These are phyloP conservation scores for Candida gigantensis DNA, from an alignment of 1,139 yeast genomes.

Conservation along the genomic window DNA sequence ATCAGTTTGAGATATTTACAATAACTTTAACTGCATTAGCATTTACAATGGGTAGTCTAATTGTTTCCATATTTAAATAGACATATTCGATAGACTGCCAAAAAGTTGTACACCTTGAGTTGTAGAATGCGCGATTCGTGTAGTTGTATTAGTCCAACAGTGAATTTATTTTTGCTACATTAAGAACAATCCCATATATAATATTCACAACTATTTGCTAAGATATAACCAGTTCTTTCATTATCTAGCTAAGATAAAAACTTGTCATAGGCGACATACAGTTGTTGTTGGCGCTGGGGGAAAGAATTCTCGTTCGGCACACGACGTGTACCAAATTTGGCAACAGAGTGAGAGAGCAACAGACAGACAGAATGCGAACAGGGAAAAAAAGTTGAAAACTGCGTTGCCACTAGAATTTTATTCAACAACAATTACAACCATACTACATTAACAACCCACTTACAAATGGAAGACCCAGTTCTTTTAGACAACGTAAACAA, in stretches of 20 bases:
- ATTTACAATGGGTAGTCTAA: constrained; percentile 24
- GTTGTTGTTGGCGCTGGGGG: too few species aligned
- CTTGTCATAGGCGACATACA: too few species aligned
- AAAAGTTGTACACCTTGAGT: too few species aligned
- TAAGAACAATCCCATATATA: too few species aligned
- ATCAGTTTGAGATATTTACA: constrained; percentile 25
- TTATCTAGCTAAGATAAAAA: too few species aligned
- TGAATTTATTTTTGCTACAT: too few species aligned
- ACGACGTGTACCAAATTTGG: too few species aligned
- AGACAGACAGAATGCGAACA: not conserved
- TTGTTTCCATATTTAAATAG: constrained; percentile 17
- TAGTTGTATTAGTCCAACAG: too few species aligned
- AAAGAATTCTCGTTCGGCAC: too few species aligned
- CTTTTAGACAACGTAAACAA: constrained; percentile 17
- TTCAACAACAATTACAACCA: not conserved
- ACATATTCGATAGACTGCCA: constrained; percentile 5
- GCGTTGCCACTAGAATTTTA: constrained; percentile 11
- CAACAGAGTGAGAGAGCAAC: not conserved
- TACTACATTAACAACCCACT: not conserved
- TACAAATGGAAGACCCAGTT: constrained; percentile 26
- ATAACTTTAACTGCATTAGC: constrained; percentile 21
- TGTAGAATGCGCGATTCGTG: too few species aligned
- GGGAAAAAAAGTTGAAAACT: constrained; percentile 2
- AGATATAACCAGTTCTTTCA: too few species aligned
- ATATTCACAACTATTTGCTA: too few species aligned